phyloP scores from a whole-genome alignment of 2,329 filamentous ascomycete species.

The Zymoseptoria crescenta region DNA sequence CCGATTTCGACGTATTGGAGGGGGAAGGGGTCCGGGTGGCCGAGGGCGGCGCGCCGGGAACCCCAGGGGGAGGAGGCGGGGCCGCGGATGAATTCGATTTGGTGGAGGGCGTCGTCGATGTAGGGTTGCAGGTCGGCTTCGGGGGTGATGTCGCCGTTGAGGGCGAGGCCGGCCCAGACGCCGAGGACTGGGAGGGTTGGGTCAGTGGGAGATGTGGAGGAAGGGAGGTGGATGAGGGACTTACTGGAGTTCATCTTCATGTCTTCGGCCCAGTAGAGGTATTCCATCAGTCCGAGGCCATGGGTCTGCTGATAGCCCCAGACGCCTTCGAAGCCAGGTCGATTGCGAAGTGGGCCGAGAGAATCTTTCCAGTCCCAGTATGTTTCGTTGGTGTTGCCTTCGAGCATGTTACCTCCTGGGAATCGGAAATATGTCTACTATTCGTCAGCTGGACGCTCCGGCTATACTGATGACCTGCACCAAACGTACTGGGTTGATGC shows the following conservation, averaged over 20 bases:
- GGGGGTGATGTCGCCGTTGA: constrained; percentile 42
- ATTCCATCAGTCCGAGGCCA: constrained; percentile 54
- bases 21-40: constrained; percentile 53
- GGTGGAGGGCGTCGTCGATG: constrained; percentile 52
- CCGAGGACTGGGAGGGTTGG: constrained; percentile 7
- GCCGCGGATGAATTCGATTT: constrained; percentile 54
- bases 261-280: constrained; percentile 47
- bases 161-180: constrained; percentile 23
- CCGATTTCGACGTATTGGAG: constrained; percentile 57
- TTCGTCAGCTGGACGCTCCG: too few species aligned
- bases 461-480: neutral
- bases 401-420: constrained; percentile 46
- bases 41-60: constrained; percentile 48
- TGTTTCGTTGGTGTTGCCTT: constrained; percentile 27
- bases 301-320: constrained; percentile 55
- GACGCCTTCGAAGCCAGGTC: constrained; percentile 40
- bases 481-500: constrained; percentile 36
- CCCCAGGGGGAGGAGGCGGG: constrained; percentile 46
- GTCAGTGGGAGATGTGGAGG: too few species aligned
- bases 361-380: constrained; percentile 47
- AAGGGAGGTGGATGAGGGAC: neutral
- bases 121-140: constrained; percentile 45
- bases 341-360: constrained; percentile 41
- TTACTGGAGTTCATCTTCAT: neutral
- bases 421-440: constrained; percentile 39